Base-by-base conservation (phyloP, 495 filamentous ascomycete species). In the Aspergillus ostianus region DNA sequence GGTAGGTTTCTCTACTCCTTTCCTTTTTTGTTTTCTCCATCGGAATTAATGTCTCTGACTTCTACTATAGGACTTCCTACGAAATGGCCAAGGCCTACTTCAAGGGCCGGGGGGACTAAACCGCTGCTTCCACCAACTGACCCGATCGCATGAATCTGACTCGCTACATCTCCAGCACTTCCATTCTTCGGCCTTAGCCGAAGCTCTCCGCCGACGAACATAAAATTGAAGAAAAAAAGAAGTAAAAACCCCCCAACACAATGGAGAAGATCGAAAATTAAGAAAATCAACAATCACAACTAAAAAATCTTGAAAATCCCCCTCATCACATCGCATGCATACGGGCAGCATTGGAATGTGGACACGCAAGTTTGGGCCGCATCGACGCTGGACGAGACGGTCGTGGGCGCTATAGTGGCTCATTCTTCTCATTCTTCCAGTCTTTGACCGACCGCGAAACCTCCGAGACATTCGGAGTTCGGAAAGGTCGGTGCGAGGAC, bases 1-100 rank as follows among this genome's bases (percentile, higher is more conserved):
- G 94, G 93, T 92, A 82, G 59, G 91, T 83, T 51, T 79, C 77
- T 44, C 47, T 47, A 23, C 17, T 20, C 53, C 3, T 53, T 45
- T n/a, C 41, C 6, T 18, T 6, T n/a, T 20, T 26, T 26, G 2
- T 26, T 4, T 26, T 26, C 2, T 26, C 23, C 4, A 26, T 4
- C 23, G 2, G 4, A 27, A 30, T 15, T 30, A 30, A 23, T 26
- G 26, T 51, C 62, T 56, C 71, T 75, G 47, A 73, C 62, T 47
- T 45, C 2, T 18, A 26, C 29, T 20, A 53, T 50, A 88, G 86
- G 87, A 86, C 85, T 49, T 88, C 87, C 12, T 91, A 91, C 64
- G 88, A 91, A 74, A 85, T 91, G 79, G 88, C 88, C 44, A 91
- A 91, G 76, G 83, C 85, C 19, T 88, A 87, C 69, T 88, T 88